Percentiles rank a stretch among this genome's conserved stretches.
phyloP scores from a whole-genome alignment of 371 early-diverging fungal genomes.

The Funneliformis caledonium region DNA sequence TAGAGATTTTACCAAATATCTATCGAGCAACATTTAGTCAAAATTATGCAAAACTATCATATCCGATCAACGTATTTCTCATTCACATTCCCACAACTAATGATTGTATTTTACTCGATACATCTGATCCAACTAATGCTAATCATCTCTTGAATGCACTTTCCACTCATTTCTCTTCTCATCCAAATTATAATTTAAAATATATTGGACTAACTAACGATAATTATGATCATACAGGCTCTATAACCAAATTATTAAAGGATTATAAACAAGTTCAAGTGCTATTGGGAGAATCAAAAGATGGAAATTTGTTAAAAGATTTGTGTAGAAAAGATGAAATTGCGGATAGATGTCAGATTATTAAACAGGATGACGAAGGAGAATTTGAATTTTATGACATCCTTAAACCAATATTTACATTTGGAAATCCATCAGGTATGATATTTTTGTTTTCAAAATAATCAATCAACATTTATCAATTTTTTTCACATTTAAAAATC shows the following conservation, averaged over 20 bases:
- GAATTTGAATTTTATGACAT: conserved; percentile 50
- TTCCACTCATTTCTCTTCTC: conserved; percentile 41
- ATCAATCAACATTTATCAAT: not conserved
- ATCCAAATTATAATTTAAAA: conserved; percentile 45
- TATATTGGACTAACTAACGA: conserved; percentile 50
- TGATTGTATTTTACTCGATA: conserved; percentile 51
- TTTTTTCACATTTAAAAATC: not conserved
- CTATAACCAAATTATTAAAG: conserved; percentile 44
- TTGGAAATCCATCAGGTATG: conserved; percentile 52
- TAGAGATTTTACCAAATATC: conserved; percentile 50
- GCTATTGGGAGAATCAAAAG: conserved; percentile 47
- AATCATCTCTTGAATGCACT: conserved; percentile 45
- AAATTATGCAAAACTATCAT: conserved; percentile 39
- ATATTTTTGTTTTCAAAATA: not conserved
- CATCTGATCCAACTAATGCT: conserved; percentile 48
- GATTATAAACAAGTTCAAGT: conserved; percentile 48
- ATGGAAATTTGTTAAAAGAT: conserved; percentile 46
- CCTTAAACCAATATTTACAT: conserved; percentile 48
- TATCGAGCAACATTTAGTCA: conserved; percentile 51
- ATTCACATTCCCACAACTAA: conserved; percentile 42
- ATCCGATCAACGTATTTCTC: conserved; percentile 51
- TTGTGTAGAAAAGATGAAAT: conserved; percentile 39
- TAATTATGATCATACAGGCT: conserved; percentile 53
- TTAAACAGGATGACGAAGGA: conserved; percentile 43
- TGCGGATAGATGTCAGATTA: conserved; percentile 41